Percentiles rank a stretch among this genome's conserved stretches.
phyloP scores from a whole-genome alignment of 192 early-diverging fungal species.

The Powellomyces hirtus region DNA sequence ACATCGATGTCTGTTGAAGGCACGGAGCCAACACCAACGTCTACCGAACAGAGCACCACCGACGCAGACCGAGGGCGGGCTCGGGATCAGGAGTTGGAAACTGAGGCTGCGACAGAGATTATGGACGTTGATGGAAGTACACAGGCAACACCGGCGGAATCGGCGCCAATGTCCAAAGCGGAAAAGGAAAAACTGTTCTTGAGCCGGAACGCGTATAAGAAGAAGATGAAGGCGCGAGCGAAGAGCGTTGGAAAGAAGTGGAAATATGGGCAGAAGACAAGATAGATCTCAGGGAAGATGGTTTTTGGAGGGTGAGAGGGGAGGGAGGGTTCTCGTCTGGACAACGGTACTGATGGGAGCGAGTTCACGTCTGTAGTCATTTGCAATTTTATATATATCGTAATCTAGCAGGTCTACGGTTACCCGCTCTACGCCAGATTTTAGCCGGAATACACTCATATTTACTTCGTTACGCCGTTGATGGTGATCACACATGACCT shows the following conservation, averaged over 20 bases:
- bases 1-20: background rate
- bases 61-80: background rate
- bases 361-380: too few relatives aligned
- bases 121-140: constrained; percentile 19
- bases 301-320: too few relatives aligned
- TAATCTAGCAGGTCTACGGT: too few relatives aligned
- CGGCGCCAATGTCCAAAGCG: constrained; percentile 20
- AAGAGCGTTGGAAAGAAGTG: constrained; percentile 7
- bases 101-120: background rate
- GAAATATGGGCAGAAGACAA: constrained; percentile 2
- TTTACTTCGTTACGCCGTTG: constrained; percentile 14
- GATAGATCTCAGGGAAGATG: too few relatives aligned
- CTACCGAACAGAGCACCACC: background rate
- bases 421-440: too few relatives aligned
- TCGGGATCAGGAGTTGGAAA: too few relatives aligned
- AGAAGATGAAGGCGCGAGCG: constrained; percentile 26
- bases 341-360: too few relatives aligned
- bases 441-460: too few relatives aligned
- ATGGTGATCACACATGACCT: constrained; percentile 33
- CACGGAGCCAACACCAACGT: background rate
- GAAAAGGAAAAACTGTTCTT: constrained; percentile 29
- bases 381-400: too few relatives aligned
- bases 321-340: too few relatives aligned
- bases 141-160: background rate
- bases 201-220: constrained; percentile 30